These are phyloP conservation scores for Pseudogymnoascus verrucosus DNA, from an alignment of 2,329 filamentous ascomycete genomes.

Conservation along the genomic window DNA sequence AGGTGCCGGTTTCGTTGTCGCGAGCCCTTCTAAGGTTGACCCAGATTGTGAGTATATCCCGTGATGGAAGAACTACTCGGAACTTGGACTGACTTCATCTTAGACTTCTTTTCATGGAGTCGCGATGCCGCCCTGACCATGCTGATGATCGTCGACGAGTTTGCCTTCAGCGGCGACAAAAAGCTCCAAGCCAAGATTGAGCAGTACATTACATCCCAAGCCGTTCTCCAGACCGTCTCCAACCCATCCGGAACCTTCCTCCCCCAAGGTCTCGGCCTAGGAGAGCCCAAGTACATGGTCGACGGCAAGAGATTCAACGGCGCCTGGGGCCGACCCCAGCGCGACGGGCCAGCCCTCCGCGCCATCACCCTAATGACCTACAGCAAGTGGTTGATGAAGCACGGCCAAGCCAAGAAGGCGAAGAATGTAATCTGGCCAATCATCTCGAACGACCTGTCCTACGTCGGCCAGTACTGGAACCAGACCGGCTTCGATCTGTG, in stretches of 20 bases:
- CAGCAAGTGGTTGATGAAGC: conserved; percentile 60
- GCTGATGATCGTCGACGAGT: conserved; percentile 58
- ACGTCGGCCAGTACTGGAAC: conserved; percentile 66
- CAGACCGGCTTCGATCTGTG: conserved; percentile 65
- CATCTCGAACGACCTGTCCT: conserved; percentile 66
- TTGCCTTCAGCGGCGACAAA: conserved; percentile 41
- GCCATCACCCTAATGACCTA: conserved; percentile 67
- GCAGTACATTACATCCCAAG: conserved; percentile 61
- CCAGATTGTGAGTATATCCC: conserved; percentile 43
- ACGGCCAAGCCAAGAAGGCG: conserved; percentile 42
- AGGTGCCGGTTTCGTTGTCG: conserved; percentile 46
- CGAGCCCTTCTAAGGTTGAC: conserved; percentile 43
- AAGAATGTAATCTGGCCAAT: conserved; percentile 60
- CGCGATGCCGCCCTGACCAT: conserved; percentile 64
- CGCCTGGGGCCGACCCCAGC: conserved; percentile 69
- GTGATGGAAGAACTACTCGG: not conserved
- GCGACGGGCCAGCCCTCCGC: conserved; percentile 70
- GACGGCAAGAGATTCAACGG: conserved; percentile 56
- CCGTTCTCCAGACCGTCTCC: conserved; percentile 44
- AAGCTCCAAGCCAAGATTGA: conserved; percentile 50
- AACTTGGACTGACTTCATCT: not conserved
- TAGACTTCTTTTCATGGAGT: conserved; percentile 75
- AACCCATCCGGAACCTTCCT: conserved; percentile 45
- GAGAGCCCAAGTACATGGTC: conserved; percentile 66
- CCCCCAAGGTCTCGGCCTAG: conserved; percentile 42